These are phyloP conservation scores for Suhomyces sp. DNA, from an alignment of 805 yeast species.

Conservation along the genomic window DNA sequence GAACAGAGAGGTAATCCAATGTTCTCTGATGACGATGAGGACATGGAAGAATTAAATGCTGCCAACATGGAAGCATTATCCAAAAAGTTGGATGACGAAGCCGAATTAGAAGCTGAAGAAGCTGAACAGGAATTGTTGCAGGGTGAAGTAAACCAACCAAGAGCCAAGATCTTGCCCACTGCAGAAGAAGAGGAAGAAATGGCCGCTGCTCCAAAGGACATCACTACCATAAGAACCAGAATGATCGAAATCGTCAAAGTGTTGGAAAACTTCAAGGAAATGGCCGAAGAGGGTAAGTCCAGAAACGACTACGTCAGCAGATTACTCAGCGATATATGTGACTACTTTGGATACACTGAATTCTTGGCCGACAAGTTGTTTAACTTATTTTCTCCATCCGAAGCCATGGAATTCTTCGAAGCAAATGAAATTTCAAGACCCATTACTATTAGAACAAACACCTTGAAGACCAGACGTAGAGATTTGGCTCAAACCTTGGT, in stretches of 20 bases:
- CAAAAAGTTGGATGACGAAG: conserved; percentile 57
- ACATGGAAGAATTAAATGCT: conserved; percentile 67
- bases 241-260: conserved; percentile 95
- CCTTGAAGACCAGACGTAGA: conserved; percentile 89
- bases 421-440: conserved; percentile 98
- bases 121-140: conserved; percentile 57
- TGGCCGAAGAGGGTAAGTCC: conserved; percentile 82
- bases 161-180: conserved; percentile 74
- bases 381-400: conserved; percentile 87
- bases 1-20: conserved; percentile 61
- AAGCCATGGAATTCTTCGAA: conserved; percentile 97
- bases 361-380: conserved; percentile 92
- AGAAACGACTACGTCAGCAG: conserved; percentile 81
- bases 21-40: conserved; percentile 74
- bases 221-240: conserved; percentile 83
- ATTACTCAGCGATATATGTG: conserved; percentile 80
- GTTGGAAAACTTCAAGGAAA: conserved; percentile 78
- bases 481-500: conserved; percentile 93
- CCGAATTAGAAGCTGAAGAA: conserved; percentile 47
- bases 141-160: conserved; percentile 59
- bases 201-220: conserved; percentile 61
- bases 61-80: conserved; percentile 82
- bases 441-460: conserved; percentile 95
- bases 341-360: conserved; percentile 89
- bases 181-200: conserved; percentile 58